Percentiles rank a stretch among this genome's conserved stretches.
Evolutionary conservation across 495 filamentous ascomycete species (phyloP).

Genomic region (Lasiosphaeria hispida): DNA sequence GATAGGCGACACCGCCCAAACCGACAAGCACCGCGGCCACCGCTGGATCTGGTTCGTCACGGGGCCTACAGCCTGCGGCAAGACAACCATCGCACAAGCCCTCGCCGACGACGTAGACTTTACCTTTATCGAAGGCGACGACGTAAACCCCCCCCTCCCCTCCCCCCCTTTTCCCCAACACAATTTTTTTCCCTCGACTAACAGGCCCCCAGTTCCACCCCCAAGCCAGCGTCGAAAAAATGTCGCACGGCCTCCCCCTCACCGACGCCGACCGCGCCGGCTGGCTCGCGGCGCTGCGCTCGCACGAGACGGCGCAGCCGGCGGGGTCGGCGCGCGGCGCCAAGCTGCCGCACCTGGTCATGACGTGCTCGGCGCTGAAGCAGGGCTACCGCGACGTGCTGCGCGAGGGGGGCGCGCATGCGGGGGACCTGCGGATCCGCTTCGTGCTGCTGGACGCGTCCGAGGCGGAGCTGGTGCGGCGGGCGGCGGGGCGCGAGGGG

Average conservation of each 20-base stretch:
- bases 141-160: conserved; percentile 36
- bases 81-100: conserved; percentile 31
- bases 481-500: conserved; percentile 18
- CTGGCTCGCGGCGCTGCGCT: conserved; percentile 26
- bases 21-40: conserved; percentile 5
- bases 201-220: conserved; percentile 25
- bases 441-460: conserved; percentile 24
- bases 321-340: not conserved
- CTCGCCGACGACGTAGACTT: conserved; percentile 27
- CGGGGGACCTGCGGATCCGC: conserved; percentile 13
- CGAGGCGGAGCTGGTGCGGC: conserved; percentile 8
- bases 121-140: conserved; percentile 47
- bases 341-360: conserved; percentile 13
- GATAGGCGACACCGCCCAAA: not conserved
- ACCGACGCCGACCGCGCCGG: conserved; percentile 27
- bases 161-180: not conserved
- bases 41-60: conserved; percentile 35
- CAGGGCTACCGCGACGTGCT: conserved; percentile 25
- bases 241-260: conserved; percentile 21
- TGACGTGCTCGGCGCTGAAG: conserved; percentile 29
- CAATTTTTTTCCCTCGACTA: no score
- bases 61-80: conserved; percentile 32
- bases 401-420: conserved; percentile 11
- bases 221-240: conserved; percentile 26
- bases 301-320: conserved; percentile 17